Evolutionary conservation across 495 filamentous ascomycete species (phyloP), one percentile per base, ranked within the genome.

Genomic region (Lophiostoma macrostomum): DNA sequence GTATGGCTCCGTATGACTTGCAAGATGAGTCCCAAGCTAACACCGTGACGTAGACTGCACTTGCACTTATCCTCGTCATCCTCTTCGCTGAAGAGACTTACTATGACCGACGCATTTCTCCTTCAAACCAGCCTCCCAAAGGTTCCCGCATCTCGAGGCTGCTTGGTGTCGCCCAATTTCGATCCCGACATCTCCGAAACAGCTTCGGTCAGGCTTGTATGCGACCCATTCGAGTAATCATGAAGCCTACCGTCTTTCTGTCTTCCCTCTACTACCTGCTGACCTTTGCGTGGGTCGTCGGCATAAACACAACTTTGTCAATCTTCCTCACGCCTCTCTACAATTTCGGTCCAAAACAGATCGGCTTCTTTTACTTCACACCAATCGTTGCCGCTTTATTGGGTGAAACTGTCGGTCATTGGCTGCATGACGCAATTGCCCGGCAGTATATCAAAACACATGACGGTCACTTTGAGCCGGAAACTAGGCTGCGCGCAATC

Each of bases 1-100:
- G 11, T 18, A 54, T n/a, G 44, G 13, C 42, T 55, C 27, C 22
- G 42, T 14, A n/a, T n/a, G n/a, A n/a, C n/a, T n/a, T n/a, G n/a
- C n/a, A n/a, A n/a, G n/a, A n/a, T n/a, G n/a, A n/a, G n/a, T n/a
- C n/a, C n/a, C n/a, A n/a, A n/a, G n/a, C n/a, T n/a, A n/a, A n/a
- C n/a, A n/a, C n/a, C n/a, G n/a, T n/a, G n/a, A n/a, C n/a, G n/a
- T n/a, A n/a, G n/a, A n/a, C n/a, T n/a, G n/a, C n/a, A n/a, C n/a
- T n/a, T n/a, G n/a, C n/a, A n/a, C 24, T 43, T 45, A 5, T 44
- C 79, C 12, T 69, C 70, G 7, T 73, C 69, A 20, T 68, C 75
- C 31, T 76, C 77, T 47, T 75, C 64, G 6, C 20, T 75, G 7
- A 74, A 72, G 8, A 69, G 70, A 0, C 38, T 70, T 0, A 37